These are phyloP conservation scores for Ceratobasidium theobromae DNA, from an alignment of 1,284 basidiomycete species.

Conservation along the genomic window DNA sequence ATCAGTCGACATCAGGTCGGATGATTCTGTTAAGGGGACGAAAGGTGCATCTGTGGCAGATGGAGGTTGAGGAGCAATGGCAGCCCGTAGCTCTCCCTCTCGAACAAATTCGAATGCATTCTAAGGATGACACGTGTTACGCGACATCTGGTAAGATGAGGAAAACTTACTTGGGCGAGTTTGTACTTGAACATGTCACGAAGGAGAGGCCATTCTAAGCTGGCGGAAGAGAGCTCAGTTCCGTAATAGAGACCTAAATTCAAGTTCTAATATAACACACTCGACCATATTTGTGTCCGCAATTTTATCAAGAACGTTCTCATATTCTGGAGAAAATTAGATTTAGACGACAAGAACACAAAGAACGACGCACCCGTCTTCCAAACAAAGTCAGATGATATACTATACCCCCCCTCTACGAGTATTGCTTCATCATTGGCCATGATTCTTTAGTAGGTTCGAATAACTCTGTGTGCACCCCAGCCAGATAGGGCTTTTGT, in stretches of 20 bases:
- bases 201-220: conserved; percentile 72
- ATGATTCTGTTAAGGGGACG: conserved; percentile 45
- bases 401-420: conserved; percentile 8
- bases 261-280: conserved; percentile 48
- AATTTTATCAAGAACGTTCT: conserved; percentile 63
- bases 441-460: not conserved
- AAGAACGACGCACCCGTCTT: conserved; percentile 48
- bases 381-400: conserved; percentile 47
- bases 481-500: no score
- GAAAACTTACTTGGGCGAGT: conserved; percentile 56
- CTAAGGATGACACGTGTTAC: conserved; percentile 45
- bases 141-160: conserved; percentile 36
- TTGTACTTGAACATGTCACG: conserved; percentile 72
- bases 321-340: conserved; percentile 53
- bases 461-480: not conserved
- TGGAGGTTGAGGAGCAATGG: conserved; percentile 43
- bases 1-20: conserved; percentile 18
- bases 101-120: conserved; percentile 60
- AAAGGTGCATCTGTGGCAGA: conserved; percentile 46
- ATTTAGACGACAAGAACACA: conserved; percentile 12
- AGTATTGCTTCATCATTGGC: not conserved
- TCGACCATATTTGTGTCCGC: conserved; percentile 69
- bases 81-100: conserved; percentile 42
- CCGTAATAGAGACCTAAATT: conserved; percentile 7
- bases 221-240: conserved; percentile 43